Evolutionary conservation across 306 rosid species (phyloP), one percentile per base, ranked within the genome.

Genomic region (Lupinus albus): DNA sequence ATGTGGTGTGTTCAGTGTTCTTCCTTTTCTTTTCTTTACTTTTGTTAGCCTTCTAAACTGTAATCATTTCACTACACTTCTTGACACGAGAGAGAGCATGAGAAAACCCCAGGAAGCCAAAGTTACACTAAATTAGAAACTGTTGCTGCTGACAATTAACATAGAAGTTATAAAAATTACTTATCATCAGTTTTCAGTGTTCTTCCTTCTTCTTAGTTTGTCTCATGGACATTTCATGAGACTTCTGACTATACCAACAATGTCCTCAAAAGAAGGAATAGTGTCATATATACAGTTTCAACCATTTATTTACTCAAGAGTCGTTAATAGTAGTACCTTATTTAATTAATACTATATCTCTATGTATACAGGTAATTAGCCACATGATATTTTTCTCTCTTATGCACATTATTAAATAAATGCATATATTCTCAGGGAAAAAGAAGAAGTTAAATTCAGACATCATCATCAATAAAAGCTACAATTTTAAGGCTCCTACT

Each of bases 221-320:
- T 81, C 84, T 76, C 63, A 49, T 63, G 58, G 68, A 77, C 82
- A 73, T 73, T 67, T 73, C 82, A 78, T 78, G 60, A 60, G 75
- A 72, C 75, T 21, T 25, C 30, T 60, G 66, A 67, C 45, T 71
- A 41, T 64, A 65, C 69, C 64, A 72, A 50, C 70, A 65, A 71
- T 66, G 51, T 8, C 78, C 70, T 78, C 20, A 57, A 59, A 78
- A 72, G 73, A 66, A 72, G 66, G 38, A 48, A 63, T 32, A 28
- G 32, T 61, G 72, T 45, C 72, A 30, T 75, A 25, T 4, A 25
- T 48, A 8, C 47, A 59, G 50, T 13, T 25, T n/a, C 66, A 44
- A 25, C 2, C 56, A 54, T 62, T 44, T 42, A 13, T 39, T n/a
- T 71, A 36, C 30, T 25, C 8, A 55, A 14, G 32, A 25, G 1